phyloP scores from a whole-genome alignment of 805 yeast genomes.

The Candida sithepensis region DNA sequence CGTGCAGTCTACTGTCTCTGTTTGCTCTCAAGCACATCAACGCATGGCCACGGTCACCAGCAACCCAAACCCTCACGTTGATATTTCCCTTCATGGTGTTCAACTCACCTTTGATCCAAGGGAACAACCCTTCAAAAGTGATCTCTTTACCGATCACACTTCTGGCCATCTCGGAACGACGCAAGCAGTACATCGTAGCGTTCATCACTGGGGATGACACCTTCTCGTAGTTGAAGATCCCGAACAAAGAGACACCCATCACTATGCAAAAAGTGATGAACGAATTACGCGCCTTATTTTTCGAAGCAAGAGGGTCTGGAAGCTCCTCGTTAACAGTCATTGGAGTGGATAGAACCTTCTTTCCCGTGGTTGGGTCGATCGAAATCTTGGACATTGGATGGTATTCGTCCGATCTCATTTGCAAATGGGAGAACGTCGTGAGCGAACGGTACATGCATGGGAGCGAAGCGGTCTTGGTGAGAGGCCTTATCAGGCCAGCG shows the following conservation, averaged over 20 bases:
- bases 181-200: constrained; percentile 78
- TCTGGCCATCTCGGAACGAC: constrained; percentile 67
- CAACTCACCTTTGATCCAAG: constrained; percentile 86
- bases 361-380: constrained; percentile 21
- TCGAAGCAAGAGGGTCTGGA: constrained; percentile 71
- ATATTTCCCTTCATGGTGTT: constrained; percentile 82
- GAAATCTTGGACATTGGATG: constrained; percentile 17
- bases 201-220: constrained; percentile 84
- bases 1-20: constrained; percentile 54
- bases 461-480: neutral
- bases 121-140: constrained; percentile 67
- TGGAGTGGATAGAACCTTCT: constrained; percentile 31
- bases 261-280: constrained; percentile 52
- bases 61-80: constrained; percentile 65
- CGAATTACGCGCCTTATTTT: constrained; percentile 47
- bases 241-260: constrained; percentile 52
- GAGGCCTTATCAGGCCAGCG: neutral
- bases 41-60: constrained; percentile 57
- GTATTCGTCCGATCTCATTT: constrained; percentile 16
- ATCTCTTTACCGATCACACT: constrained; percentile 71
- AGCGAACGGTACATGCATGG: neutral
- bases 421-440: neutral
- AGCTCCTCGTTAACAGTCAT: constrained; percentile 69
- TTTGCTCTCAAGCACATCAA: constrained; percentile 68
- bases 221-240: constrained; percentile 91